phyloP scores from a whole-genome alignment of 352 stramenopile species.

The Phytophthora boehmeriae region DNA sequence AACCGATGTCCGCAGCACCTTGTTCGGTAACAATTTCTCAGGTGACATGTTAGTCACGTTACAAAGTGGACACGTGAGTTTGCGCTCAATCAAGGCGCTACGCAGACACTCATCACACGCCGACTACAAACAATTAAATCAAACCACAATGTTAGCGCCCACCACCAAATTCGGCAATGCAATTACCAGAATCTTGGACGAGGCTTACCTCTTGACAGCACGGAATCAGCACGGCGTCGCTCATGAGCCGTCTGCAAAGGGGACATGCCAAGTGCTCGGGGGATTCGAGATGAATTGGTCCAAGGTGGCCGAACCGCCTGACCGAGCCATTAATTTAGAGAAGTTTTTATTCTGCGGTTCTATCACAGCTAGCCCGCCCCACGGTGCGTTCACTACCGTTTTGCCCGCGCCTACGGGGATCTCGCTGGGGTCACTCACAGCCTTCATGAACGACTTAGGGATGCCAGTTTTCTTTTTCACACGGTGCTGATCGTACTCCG shows the following conservation, averaged over 20 bases:
- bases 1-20: conserved; percentile 81
- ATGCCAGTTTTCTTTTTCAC: conserved; percentile 91
- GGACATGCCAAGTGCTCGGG: conserved; percentile 89
- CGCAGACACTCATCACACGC: conserved; percentile 86
- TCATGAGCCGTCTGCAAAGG: conserved; percentile 89
- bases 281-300: conserved; percentile 91
- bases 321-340: conserved; percentile 91
- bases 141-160: conserved; percentile 16
- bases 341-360: conserved; percentile 92
- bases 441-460: conserved; percentile 90
- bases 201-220: conserved; percentile 87
- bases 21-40: conserved; percentile 85
- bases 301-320: conserved; percentile 87
- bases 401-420: conserved; percentile 83
- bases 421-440: conserved; percentile 84
- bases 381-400: conserved; percentile 87
- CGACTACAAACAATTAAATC: conserved; percentile 47
- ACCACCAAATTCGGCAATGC: conserved; percentile 10
- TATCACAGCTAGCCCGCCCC: conserved; percentile 89
- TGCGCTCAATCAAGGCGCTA: conserved; percentile 75
- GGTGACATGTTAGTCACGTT: conserved; percentile 84
- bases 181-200: conserved; percentile 18
- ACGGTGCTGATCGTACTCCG: conserved; percentile 87
- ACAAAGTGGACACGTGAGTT: conserved; percentile 83
- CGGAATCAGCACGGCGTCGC: conserved; percentile 86